Evolutionary conservation across 202 grass and related monocot genomes (phyloP).

Genomic region (Saccharum hybrid): DNA sequence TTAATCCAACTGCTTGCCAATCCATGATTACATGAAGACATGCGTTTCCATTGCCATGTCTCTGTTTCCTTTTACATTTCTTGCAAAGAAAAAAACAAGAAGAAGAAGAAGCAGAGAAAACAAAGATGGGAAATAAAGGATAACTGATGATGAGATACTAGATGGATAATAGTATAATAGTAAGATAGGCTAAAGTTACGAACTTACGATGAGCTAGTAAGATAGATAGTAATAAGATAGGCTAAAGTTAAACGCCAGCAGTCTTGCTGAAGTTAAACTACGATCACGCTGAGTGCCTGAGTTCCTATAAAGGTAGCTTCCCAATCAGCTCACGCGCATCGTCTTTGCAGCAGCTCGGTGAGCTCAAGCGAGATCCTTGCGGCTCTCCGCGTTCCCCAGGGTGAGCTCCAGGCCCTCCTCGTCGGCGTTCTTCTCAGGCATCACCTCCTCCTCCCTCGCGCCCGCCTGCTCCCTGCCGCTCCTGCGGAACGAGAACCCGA

Average conservation of each 20-base stretch:
- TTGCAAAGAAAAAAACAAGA: background rate
- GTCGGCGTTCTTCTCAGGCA: conserved; percentile 39
- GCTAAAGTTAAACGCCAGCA: background rate
- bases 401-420: conserved; percentile 64
- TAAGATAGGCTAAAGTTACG: no score
- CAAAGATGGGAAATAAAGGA: background rate
- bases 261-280: no score
- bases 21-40: background rate
- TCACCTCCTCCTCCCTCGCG: conserved; percentile 40
- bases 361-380: conserved; percentile 10
- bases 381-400: conserved; percentile 53
- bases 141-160: background rate
- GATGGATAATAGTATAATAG: no score
- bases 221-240: background rate
- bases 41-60: background rate
- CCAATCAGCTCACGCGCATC: no score
- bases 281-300: no score
- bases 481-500: background rate
- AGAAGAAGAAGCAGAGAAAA: background rate
- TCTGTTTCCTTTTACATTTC: background rate
- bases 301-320: no score
- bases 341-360: background rate
- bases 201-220: no score
- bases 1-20: background rate
- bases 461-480: no score